Conservation (phyloP, 1,284 basidiomycete species). For the Cutaneotrichosporon sp. region DNA sequence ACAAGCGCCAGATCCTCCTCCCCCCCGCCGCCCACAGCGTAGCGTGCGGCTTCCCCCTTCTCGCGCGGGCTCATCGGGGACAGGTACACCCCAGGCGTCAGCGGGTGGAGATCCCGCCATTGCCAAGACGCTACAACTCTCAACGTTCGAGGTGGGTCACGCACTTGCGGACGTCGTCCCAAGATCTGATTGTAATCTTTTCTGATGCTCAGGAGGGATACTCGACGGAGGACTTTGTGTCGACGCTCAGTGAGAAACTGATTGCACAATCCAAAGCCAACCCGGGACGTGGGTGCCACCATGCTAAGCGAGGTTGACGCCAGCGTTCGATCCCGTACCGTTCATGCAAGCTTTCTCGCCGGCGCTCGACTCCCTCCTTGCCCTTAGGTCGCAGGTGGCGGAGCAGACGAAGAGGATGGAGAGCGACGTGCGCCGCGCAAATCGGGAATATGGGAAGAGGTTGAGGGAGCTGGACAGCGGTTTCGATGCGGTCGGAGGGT, state of each 20-base stretch:
- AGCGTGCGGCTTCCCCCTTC: neutral
- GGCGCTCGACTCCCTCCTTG: constrained; percentile 78
- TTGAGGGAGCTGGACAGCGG: constrained; percentile 86
- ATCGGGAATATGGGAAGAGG: constrained; percentile 89
- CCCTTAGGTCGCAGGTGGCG: constrained; percentile 80
- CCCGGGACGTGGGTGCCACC: constrained; percentile 63
- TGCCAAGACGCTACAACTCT: constrained; percentile 61
- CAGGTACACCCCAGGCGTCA: neutral
- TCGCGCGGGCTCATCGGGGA: neutral
- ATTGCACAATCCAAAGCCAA: constrained; percentile 75
- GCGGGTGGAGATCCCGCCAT: constrained; percentile 53
- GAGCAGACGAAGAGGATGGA: constrained; percentile 84
- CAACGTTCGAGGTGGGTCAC: constrained; percentile 59
- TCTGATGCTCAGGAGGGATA: constrained; percentile 91
- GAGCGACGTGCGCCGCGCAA: constrained; percentile 80
- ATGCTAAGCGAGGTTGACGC: neutral
- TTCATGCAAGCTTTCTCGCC: constrained; percentile 89
- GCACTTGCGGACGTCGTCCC: too few species aligned
- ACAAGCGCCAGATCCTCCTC: constrained; percentile 2
- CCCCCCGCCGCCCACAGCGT: constrained; percentile 10
- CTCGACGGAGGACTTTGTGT: constrained; percentile 84
- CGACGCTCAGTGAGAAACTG: constrained; percentile 74
- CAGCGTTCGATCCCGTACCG: constrained; percentile 89
- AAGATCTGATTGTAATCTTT: too few species aligned
- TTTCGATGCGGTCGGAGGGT: constrained; percentile 80